Evolutionary conservation across 2,329 filamentous ascomycete genomes (phyloP).

Genomic region (Fusarium torulosum): DNA sequence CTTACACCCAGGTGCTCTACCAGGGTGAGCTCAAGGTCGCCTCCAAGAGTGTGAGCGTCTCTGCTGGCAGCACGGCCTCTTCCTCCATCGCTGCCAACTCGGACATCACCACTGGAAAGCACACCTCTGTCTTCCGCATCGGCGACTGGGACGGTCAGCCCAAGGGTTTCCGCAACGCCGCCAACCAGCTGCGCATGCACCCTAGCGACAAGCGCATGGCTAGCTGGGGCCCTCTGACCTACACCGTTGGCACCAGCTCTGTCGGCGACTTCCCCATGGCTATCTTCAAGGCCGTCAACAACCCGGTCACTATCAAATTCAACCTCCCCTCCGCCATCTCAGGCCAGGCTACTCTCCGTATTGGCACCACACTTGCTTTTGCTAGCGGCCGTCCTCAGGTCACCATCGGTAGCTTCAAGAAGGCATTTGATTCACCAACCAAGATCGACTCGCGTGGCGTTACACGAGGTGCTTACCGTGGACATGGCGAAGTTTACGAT

Average conservation of each 20-base stretch:
- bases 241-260: slow-evolving; percentile 69
- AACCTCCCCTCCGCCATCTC: slow-evolving; percentile 62
- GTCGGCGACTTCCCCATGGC: slow-evolving; percentile 73
- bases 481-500: slow-evolving; percentile 73
- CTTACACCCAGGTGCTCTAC: slow-evolving; percentile 76
- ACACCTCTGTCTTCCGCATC: slow-evolving; percentile 71
- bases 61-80: slow-evolving; percentile 61
- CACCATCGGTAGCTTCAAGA: slow-evolving; percentile 67
- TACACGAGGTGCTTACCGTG: slow-evolving; percentile 74
- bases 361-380: slow-evolving; percentile 74
- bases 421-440: slow-evolving; percentile 62
- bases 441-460: slow-evolving; percentile 75
- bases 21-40: slow-evolving; percentile 69
- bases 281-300: slow-evolving; percentile 71
- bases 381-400: slow-evolving; percentile 68
- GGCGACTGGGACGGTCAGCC: slow-evolving; percentile 75
- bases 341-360: slow-evolving; percentile 69
- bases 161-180: slow-evolving; percentile 74
- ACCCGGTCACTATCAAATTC: slow-evolving; percentile 71
- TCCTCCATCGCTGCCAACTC: slow-evolving; percentile 64
- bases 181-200: slow-evolving; percentile 76
- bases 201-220: slow-evolving; percentile 74
- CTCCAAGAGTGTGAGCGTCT: slow-evolving; percentile 61
- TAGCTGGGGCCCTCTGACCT: slow-evolving; percentile 70
- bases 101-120: slow-evolving; percentile 58